Conservation (phyloP, 768 basidiomycete genomes). For the Cyclocybe cylindracea region DNA sequence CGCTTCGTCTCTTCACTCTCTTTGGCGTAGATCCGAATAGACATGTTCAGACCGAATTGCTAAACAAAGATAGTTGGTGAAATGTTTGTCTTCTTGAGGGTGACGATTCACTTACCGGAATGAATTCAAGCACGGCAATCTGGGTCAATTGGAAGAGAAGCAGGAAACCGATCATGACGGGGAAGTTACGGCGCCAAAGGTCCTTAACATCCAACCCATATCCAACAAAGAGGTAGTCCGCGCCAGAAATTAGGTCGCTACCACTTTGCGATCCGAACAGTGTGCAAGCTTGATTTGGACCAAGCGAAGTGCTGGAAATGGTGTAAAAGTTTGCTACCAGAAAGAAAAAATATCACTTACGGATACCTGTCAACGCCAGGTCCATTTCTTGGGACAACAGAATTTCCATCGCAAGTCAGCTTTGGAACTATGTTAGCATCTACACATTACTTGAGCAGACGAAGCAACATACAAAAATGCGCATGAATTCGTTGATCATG, state of each 20-base stretch:
- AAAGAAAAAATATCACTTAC: conserved; percentile 33
- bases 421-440: conserved; percentile 28
- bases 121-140: conserved; percentile 64
- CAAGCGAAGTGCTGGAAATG: conserved; percentile 42
- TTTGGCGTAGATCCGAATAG: conserved; percentile 60
- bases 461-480: conserved; percentile 48
- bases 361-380: conserved; percentile 60
- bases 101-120: conserved; percentile 44
- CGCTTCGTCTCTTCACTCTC: conserved; percentile 56
- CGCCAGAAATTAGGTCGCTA: conserved; percentile 54
- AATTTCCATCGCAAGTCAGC: conserved; percentile 66
- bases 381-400: conserved; percentile 66
- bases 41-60: conserved; percentile 52
- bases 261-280: conserved; percentile 67
- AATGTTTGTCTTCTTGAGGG: background rate
- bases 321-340: no score
- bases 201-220: conserved; percentile 51
- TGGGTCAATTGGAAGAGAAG: conserved; percentile 71
- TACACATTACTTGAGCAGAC: conserved; percentile 3
- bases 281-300: conserved; percentile 78
- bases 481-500: conserved; percentile 88
- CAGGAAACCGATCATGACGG: conserved; percentile 72
- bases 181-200: conserved; percentile 68
- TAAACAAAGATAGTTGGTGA: conserved; percentile 20
- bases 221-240: conserved; percentile 58